A percentile compares a stretch with the other conserved stretches of the same genome.
phyloP scores from a whole-genome alignment of 805 yeast genomes.

The Pichia pseudocactophila region DNA sequence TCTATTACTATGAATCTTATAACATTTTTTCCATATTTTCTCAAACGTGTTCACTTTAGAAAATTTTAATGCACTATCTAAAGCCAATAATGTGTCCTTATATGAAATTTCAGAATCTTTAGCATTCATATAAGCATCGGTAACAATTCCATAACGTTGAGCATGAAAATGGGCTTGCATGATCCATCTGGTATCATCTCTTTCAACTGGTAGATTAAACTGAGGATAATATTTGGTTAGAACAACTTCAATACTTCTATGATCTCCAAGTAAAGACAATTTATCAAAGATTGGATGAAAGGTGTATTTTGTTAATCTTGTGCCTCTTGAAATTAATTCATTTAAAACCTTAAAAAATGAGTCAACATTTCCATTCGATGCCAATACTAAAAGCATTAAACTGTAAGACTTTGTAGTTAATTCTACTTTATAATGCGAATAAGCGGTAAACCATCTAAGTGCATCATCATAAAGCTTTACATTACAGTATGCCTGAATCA shows the following conservation, averaged over 20 bases:
- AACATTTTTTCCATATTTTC: constrained; percentile 16
- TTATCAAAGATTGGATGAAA: constrained; percentile 17
- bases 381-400: constrained; percentile 28
- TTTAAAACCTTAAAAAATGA: constrained; percentile 28
- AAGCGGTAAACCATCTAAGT: constrained; percentile 28
- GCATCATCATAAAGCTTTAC: constrained; percentile 31
- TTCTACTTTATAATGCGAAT: constrained; percentile 24
- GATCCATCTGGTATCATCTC: constrained; percentile 19
- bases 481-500: constrained; percentile 35
- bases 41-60: constrained; percentile 13
- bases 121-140: constrained; percentile 13
- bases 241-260: constrained; percentile 18
- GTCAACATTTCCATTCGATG: constrained; percentile 30
- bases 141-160: constrained; percentile 18
- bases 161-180: constrained; percentile 19
- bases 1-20: constrained; percentile 7
- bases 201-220: constrained; percentile 13
- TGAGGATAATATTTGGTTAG: constrained; percentile 18
- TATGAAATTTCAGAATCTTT: constrained; percentile 8
- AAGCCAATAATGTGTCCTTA: constrained; percentile 15
- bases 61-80: constrained; percentile 18
- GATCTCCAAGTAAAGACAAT: constrained; percentile 19
- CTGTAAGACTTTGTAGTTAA: constrained; percentile 26
- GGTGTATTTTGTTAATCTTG: constrained; percentile 9
- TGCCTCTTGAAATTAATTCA: constrained; percentile 15